These are phyloP conservation scores for Phylloporus rhodoxanthus DNA, from an alignment of 768 basidiomycete species.

Conservation along the genomic window DNA sequence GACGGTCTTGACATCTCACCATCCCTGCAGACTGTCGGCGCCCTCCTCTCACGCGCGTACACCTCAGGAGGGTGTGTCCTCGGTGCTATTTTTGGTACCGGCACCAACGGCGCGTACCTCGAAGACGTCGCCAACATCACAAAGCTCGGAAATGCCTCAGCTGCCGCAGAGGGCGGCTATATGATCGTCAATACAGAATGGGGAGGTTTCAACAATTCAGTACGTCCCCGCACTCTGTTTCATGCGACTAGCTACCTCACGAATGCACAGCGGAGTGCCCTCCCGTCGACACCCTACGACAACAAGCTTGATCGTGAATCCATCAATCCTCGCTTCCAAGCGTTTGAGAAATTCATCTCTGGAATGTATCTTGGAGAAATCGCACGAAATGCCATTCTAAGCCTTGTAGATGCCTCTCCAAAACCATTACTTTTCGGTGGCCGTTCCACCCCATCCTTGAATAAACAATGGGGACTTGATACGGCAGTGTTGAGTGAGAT, in stretches of 20 bases:
- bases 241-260: background rate
- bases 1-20: slow-evolving; percentile 3
- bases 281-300: slow-evolving; percentile 88
- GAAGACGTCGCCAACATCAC: slow-evolving; percentile 80
- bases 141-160: slow-evolving; percentile 67
- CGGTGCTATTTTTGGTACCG: slow-evolving; percentile 94
- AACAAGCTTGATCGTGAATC: slow-evolving; percentile 88
- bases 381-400: slow-evolving; percentile 75
- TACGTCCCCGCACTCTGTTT: slow-evolving; percentile 34
- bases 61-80: slow-evolving; percentile 87
- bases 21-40: slow-evolving; percentile 77
- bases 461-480: slow-evolving; percentile 92
- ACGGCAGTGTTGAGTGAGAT: slow-evolving; percentile 86
- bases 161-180: slow-evolving; percentile 53
- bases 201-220: slow-evolving; percentile 96
- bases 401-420: slow-evolving; percentile 73
- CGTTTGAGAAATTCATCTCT: slow-evolving; percentile 97
- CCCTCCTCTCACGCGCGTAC: slow-evolving; percentile 88
- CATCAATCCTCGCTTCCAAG: slow-evolving; percentile 90
- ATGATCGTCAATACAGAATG: slow-evolving; percentile 99
- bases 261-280: slow-evolving; percentile 55
- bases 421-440: slow-evolving; percentile 75
- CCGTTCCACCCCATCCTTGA: slow-evolving; percentile 62
- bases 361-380: slow-evolving; percentile 99
- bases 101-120: slow-evolving; percentile 97